Evolutionary conservation across 305 asterid genomes (phyloP).

Genomic region (Euphrasia arctica): DNA sequence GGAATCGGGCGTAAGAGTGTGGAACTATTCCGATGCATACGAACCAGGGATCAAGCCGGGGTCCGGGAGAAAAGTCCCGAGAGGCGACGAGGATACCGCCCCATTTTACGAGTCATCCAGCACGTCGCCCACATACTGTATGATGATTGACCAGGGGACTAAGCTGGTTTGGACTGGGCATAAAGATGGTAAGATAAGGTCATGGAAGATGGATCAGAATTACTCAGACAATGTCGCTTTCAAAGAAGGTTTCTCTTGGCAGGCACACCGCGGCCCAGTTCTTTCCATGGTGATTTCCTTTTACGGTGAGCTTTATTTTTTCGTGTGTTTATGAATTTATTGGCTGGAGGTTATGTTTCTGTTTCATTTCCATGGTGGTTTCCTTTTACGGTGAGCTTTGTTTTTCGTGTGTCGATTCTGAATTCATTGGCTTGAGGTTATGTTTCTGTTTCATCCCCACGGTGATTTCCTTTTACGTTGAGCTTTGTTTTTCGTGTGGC

Average conservation of each 20-base stretch:
- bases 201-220: slow-evolving; percentile 81
- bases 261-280: slow-evolving; percentile 85
- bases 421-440: no score
- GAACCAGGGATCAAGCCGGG: background rate
- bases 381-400: no score
- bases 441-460: no score
- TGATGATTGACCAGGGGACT: slow-evolving; percentile 67
- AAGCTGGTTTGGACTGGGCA: slow-evolving; percentile 88
- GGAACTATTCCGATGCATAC: slow-evolving; percentile 3
- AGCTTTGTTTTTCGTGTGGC: no score
- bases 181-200: slow-evolving; percentile 83
- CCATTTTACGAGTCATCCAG: slow-evolving; percentile 66
- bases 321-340: no score
- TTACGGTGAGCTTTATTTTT: slow-evolving; percentile 46
- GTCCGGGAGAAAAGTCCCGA: background rate
- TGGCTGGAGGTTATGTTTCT: slow-evolving; percentile 1
- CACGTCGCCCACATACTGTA: slow-evolving; percentile 54
- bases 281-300: slow-evolving; percentile 66
- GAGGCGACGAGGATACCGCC: slow-evolving; percentile 20
- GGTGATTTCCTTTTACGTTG: no score
- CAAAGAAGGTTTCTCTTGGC: slow-evolving; percentile 95
- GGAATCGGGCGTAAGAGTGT: background rate
- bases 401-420: no score
- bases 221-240: slow-evolving; percentile 47
- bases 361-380: background rate